Percentiles rank a stretch among this genome's conserved stretches.
Conservation (phyloP, 78 protist species). For the Pelomyxa schiedti region DNA sequence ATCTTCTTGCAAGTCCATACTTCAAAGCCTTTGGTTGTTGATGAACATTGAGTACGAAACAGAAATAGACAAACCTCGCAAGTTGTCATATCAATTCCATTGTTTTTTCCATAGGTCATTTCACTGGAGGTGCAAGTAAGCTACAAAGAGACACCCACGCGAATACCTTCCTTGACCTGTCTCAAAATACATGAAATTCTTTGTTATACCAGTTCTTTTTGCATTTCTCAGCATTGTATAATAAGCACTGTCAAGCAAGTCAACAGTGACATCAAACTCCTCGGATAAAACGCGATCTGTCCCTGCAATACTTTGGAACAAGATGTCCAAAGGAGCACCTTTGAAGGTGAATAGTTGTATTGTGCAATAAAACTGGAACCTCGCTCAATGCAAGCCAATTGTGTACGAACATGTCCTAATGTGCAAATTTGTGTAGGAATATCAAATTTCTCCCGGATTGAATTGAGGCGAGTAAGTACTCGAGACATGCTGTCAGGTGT, state of each 20-base stretch:
- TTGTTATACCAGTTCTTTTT: not conserved
- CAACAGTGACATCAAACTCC: not conserved
- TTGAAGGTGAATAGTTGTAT: no score
- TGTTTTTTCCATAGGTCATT: not conserved
- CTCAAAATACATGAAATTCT: not conserved
- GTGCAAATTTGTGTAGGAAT: not conserved
- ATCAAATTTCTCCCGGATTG: not conserved
- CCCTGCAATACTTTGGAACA: not conserved
- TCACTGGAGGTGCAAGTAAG: no score
- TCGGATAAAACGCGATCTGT: not conserved
- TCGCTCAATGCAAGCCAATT: not conserved
- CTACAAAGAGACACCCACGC: no score
- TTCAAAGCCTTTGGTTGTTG: no score
- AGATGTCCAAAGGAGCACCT: not conserved
- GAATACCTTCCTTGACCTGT: not conserved
- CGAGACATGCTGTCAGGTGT: not conserved
- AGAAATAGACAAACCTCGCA: no score
- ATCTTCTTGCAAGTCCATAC: not conserved
- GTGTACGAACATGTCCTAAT: not conserved
- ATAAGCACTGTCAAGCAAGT: not conserved
- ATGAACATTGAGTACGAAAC: no score
- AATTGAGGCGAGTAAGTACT: not conserved
- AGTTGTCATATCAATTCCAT: not conserved
- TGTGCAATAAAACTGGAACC: no score
- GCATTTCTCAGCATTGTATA: not conserved